A percentile compares a stretch with the other conserved stretches of the same genome.
phyloP scores from a whole-genome alignment of 108 stramenopile species.

The Nitzschia sp. region DNA sequence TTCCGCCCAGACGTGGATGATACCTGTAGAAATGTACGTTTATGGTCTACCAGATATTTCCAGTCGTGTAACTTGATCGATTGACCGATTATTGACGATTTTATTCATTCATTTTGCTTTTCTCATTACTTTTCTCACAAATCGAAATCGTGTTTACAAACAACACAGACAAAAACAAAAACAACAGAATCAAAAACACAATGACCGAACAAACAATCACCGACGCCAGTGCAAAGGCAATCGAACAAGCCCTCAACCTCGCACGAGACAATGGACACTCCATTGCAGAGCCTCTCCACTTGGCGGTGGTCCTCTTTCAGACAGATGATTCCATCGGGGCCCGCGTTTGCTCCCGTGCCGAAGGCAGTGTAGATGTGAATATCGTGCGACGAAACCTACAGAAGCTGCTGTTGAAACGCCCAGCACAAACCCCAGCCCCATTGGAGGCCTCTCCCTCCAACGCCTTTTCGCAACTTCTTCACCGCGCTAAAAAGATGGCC shows the following conservation, averaged over 20 bases:
- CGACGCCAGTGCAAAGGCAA: slow-evolving; percentile 73
- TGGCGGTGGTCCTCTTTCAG: slow-evolving; percentile 61
- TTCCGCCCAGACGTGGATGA: no score
- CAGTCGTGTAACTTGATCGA: no score
- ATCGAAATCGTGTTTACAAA: no score
- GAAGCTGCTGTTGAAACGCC: slow-evolving; percentile 61
- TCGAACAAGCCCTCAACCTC: slow-evolving; percentile 56
- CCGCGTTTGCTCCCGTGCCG: slow-evolving; percentile 49
- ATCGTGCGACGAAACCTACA: slow-evolving; percentile 64
- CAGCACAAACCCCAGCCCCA: slow-evolving; percentile 79
- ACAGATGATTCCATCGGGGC: slow-evolving; percentile 72
- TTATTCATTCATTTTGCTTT: no score
- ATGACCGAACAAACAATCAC: slow-evolving; percentile 82
- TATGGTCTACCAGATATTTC: no score
- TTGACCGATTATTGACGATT: no score
- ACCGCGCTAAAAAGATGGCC: slow-evolving; percentile 59
- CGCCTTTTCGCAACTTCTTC: slow-evolving; percentile 52
- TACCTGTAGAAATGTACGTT: no score
- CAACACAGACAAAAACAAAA: neutral
- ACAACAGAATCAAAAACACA: slow-evolving; percentile 4
- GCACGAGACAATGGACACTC: slow-evolving; percentile 82
- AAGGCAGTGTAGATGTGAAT: slow-evolving; percentile 47
- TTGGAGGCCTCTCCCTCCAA: slow-evolving; percentile 60
- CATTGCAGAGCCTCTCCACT: slow-evolving; percentile 70
- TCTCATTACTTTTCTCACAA: slow-evolving; percentile 3